These are phyloP conservation scores for Trichoderma sp. DNA, from an alignment of 2,329 filamentous ascomycete genomes.

Conservation along the genomic window DNA sequence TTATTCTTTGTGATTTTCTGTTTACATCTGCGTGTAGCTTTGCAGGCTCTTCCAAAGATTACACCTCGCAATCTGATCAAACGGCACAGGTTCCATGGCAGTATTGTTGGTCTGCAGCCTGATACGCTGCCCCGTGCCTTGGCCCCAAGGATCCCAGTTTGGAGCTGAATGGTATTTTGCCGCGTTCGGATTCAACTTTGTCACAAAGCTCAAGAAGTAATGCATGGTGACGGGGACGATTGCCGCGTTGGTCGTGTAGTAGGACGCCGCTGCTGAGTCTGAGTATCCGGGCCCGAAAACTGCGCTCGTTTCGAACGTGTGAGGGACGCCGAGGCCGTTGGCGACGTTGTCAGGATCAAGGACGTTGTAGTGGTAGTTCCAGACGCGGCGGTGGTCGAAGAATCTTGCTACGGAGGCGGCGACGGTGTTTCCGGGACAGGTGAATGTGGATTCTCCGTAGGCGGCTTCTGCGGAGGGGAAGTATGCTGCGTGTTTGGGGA, in stretches of 20 bases:
- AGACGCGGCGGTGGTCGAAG: constrained; percentile 30
- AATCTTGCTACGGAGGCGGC: constrained; percentile 15
- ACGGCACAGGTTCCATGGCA: constrained; percentile 38
- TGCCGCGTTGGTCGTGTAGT: constrained; percentile 43
- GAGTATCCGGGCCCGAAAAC: constrained; percentile 45
- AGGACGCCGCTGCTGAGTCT: constrained; percentile 31
- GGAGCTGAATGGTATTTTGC: constrained; percentile 35
- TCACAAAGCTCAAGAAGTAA: constrained; percentile 51
- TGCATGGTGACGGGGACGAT: constrained; percentile 47
- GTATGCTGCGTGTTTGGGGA: constrained; percentile 42
- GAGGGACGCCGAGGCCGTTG: constrained; percentile 45
- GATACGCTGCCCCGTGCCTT: constrained; percentile 30
- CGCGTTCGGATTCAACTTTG: constrained; percentile 43
- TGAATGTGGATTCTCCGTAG: constrained; percentile 47
- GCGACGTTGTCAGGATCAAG: constrained; percentile 36
- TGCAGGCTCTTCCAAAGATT: constrained; percentile 36
- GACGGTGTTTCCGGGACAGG: constrained; percentile 39
- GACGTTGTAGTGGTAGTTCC: constrained; percentile 52
- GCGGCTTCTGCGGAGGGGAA: constrained; percentile 42
- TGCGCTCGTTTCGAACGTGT: constrained; percentile 47
- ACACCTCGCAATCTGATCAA: constrained; percentile 37
- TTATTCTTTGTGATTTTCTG: background rate
- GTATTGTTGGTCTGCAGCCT: constrained; percentile 39
- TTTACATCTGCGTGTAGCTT: background rate
- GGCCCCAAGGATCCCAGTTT: constrained; percentile 41